Evolutionary conservation across 2,329 filamentous ascomycete genomes (phyloP), one percentile per base, ranked within the genome.

Genomic region (Amauroascus niger): DNA sequence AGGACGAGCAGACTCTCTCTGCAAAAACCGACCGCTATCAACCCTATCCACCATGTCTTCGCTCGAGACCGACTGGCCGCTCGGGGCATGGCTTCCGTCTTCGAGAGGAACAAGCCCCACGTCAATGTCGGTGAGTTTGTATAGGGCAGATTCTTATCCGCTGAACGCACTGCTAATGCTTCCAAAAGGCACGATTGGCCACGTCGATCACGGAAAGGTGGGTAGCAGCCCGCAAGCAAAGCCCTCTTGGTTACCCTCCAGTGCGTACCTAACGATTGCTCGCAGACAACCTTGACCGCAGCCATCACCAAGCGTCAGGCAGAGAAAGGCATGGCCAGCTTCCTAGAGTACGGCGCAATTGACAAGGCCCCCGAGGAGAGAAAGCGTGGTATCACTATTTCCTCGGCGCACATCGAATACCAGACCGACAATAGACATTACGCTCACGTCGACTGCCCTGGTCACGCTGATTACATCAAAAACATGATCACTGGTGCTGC

Each of bases 401-500:
- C 93, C 56, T 94, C 93, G 53, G 88, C 93, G 62, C 93, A 98
- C 77, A 95, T 98, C 76, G 93, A 98, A 79, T 98, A 97, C 79
- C 77, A 88, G 64, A 98, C 93, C 71, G 88, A 95, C 0, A 79
- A 79, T 70, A 86, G 93, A 69, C 93, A 98, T 79, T 98, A 98
- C 77, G 93, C 93, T 67, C 93, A 98, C 82, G 93, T 98, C 78
- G 93, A 98, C 82, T 98, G 93, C 76, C 93, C 93, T 56, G 93
- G 93, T 76, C 93, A 98, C 85, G 93, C 93, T 75, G 93, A 98
- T 88, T 98, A 98, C 81, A 97, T 98, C 79, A 98, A 98, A 83
- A 98, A 98, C 85, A 98, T 98, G 93, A 98, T 98, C 74, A 98
- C 93, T 63, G 93, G 93, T 83, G 90, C 93, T 59, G 91, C 94